phyloP scores from a whole-genome alignment of 768 basidiomycete species.

The Suillus fuscotomentosus region DNA sequence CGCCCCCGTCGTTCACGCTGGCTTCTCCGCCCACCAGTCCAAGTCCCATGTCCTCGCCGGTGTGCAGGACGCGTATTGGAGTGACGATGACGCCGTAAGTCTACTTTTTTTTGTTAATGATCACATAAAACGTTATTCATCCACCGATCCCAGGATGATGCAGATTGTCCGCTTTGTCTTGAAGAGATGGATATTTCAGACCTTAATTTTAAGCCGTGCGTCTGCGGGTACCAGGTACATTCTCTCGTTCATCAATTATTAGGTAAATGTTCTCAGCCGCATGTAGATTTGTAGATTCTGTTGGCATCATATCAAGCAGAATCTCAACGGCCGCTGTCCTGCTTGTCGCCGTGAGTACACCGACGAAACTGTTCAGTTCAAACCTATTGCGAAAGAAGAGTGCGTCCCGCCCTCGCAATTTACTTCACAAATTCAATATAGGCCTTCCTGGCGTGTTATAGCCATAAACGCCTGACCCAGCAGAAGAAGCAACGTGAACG shows the following conservation, averaged over 20 bases:
- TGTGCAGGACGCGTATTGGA: slow-evolving; percentile 96
- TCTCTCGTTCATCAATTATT: slow-evolving; percentile 14
- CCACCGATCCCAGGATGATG: slow-evolving; percentile 74
- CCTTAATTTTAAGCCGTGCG: slow-evolving; percentile 98
- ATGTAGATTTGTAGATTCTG: slow-evolving; percentile 96
- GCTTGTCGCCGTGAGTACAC: slow-evolving; percentile 93
- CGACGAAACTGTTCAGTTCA: slow-evolving; percentile 92
- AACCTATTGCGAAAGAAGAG: slow-evolving; percentile 94
- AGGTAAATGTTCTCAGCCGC: background rate
- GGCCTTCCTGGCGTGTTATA: slow-evolving; percentile 31
- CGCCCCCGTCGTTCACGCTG: slow-evolving; percentile 70
- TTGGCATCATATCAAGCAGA: slow-evolving; percentile 97
- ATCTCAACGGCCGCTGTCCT: slow-evolving; percentile 94
- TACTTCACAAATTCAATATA: slow-evolving; percentile 14
- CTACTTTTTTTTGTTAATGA: slow-evolving; percentile 9
- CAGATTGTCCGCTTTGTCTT: slow-evolving; percentile 96
- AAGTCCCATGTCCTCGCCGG: slow-evolving; percentile 87
- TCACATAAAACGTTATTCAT: slow-evolving; percentile 15
- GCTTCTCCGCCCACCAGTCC: slow-evolving; percentile 70
- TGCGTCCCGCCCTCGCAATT: slow-evolving; percentile 42
- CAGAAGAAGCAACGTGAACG: slow-evolving; percentile 95
- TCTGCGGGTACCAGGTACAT: slow-evolving; percentile 93
- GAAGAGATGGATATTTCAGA: slow-evolving; percentile 99
- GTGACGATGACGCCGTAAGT: slow-evolving; percentile 83
- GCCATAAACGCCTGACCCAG: slow-evolving; percentile 92